Base-by-base conservation (phyloP, 371 early-diverging fungal genomes). In the Rozella allomycis region DNA sequence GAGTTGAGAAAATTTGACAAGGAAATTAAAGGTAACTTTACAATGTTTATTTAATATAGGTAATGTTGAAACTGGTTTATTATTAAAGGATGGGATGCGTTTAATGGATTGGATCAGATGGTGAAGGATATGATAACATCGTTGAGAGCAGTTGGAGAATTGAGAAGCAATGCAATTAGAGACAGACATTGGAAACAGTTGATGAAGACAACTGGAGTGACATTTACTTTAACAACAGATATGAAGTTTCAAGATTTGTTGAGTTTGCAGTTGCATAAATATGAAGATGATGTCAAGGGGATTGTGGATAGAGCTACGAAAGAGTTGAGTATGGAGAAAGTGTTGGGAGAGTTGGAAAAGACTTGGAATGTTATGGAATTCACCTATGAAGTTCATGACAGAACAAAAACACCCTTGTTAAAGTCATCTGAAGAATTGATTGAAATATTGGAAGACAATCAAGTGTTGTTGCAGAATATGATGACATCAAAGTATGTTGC, bases 31-130 rank as follows among this genome's bases (percentile, higher is more conserved):
- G n/a, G n/a, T n/a, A n/a, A n/a, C n/a, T n/a, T n/a, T n/a, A n/a
- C n/a, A n/a, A n/a, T n/a, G n/a, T n/a, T n/a, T n/a, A n/a, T n/a
- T n/a, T n/a, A n/a, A n/a, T n/a, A n/a, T n/a, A n/a, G n/a, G n/a
- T n/a, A n/a, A n/a, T n/a, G n/a, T n/a, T n/a, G n/a, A n/a, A n/a
- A n/a, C n/a, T n/a, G n/a, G n/a, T n/a, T n/a, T n/a, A n/a, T n/a
- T n/a, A n/a, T n/a, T n/a, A n/a, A 68, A 42, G 66, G 55, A 11
- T 68, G 69, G 69, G 60, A 66, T 40, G 67, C 54, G n/a, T 68
- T 59, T 47, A 33, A 46, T 0, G 66, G 66, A 5, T 41, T 68
- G 4, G 69, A 68, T 35, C 61, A 68, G 33, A 55, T 54, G 50
- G 69, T 68, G 16, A 68, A 68, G 41, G 67, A 68, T 39, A 68